Percentiles rank a stretch among this genome's conserved stretches.
phyloP scores from a whole-genome alignment of 73 alveolate species.

The Vitrella brassicaformis region DNA sequence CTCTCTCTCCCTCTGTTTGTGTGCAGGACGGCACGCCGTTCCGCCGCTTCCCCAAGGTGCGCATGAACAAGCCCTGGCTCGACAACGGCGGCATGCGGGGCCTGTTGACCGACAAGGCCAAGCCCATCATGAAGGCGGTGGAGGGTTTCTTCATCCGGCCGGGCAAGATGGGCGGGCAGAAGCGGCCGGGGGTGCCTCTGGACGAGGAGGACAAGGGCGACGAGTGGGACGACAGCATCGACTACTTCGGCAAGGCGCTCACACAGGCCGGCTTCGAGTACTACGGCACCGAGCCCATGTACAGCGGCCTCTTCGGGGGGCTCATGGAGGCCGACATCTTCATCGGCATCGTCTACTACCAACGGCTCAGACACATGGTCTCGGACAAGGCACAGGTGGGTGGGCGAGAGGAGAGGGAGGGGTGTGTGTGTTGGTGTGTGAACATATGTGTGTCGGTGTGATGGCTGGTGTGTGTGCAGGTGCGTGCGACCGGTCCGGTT shows the following conservation, averaged over 20 bases:
- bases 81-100: no score
- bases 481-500: conserved; percentile 91
- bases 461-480: conserved; percentile 39
- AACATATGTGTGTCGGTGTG: neutral
- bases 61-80: no score
- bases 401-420: conserved; percentile 4
- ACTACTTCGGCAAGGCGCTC: conserved; percentile 81
- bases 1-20: no score
- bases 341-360: conserved; percentile 96
- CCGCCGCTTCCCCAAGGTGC: no score
- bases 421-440: neutral
- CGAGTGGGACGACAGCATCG: no score
- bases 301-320: conserved; percentile 88
- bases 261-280: conserved; percentile 83
- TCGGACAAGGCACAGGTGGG: conserved; percentile 64
- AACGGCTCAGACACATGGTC: conserved; percentile 97
- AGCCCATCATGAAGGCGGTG: no score
- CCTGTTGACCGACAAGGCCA: no score
- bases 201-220: no score
- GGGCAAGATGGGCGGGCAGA: no score
- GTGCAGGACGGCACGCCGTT: no score
- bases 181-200: no score
- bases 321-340: conserved; percentile 87
- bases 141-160: no score
- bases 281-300: conserved; percentile 94